Evolutionary conservation across 169 alveolate species (phyloP), one percentile per base, ranked within the genome.

Genomic region (Plasmodium gaboni): DNA sequence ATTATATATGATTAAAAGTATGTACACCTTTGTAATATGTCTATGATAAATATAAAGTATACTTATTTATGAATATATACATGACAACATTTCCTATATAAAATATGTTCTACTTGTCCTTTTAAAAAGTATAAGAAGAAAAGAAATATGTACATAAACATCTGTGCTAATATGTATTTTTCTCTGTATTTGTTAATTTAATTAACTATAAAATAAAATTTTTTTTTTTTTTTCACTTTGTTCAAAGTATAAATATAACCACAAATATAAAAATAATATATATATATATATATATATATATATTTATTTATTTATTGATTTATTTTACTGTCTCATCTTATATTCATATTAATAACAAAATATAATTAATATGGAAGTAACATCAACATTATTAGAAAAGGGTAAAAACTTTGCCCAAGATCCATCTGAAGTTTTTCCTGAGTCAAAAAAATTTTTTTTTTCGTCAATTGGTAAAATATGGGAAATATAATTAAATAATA

Each of bases 391-490:
- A 42, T 24, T 76, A 63, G 61, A 76, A 13, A 76, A 76, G 51
- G 38, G 63, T 38, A 55, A 76, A 24, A 24, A n/a, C 59, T 55
- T 64, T 44, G 61, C 65, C 15, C 78, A 68, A 22, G 76, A 76
- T 53, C 26, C 76, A 24, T 76, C 89, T n/a, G 89, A 76, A 7
- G 78, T 50, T 13, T 22, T 76, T 68, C 89, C 76, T 4, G 26
- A 38, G 60, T 38, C 63, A n/a, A 76, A 26, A 42, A 63, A 65
- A 59, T 76, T 76, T 51, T 76, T 76, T 70, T 48, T 76, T 68
- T 76, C 89, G 24, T 76, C 89, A 17, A 76, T 76, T 63, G 89
- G 89, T 76, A 76, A 64, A 13, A 53, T n/a, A 12, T n/a, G 19
- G 63, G 13, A 53, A 50, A 50, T 12, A 53, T 5, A 53, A 53